Evolutionary conservation across 2,329 filamentous ascomycete genomes (phyloP), one percentile per base, ranked within the genome.

Genomic region (Trichoderma sp.): DNA sequence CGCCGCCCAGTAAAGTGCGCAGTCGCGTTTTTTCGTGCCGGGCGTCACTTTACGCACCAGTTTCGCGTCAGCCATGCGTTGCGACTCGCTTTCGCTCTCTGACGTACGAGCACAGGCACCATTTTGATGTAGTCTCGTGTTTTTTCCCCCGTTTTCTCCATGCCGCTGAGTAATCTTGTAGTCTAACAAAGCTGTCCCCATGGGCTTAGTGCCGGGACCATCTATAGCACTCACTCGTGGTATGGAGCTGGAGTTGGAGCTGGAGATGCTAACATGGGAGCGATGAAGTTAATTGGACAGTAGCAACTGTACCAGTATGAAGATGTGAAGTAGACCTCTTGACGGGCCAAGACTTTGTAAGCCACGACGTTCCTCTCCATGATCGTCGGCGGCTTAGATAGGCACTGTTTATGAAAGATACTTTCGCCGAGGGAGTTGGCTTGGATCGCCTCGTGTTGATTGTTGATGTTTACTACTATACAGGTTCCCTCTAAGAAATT

Each of bases 41-140:
- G 35, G 43, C 61, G 55, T 47, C 27, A 55, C 40, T 33, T 56
- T 56, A 65, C 68, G 68, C 68, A 69, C 61, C 68, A 65, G 35
- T 69, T 69, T 69, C 68, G 68, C 68, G 68, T 69, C 55, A 33
- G 21, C 55, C 55, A 57, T 65, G 64, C 33, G 64, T 33, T 53
- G 33, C 29, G 16, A 43, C 40, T 43, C 40, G 40, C 40, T 43
- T 37, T 43, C 64, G 56, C 49, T 56, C 35, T 64, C 19, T 11
- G 19, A 59, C 19, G 37, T 56, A 56, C 58, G 40, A 67, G 64
- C 49, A 24, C 16, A 19, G 37, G 37, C 37, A 43, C 40, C 40
- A 43, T 43, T 58, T 40, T 31, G 33, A 64, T 49, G 19, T n/a
- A 4, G 33, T 53, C 40, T 19, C 40, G 27, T 58, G 31, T 11